These are phyloP conservation scores for Daldinia sp. DNA, from an alignment of 2,329 filamentous ascomycete genomes.

Conservation along the genomic window DNA sequence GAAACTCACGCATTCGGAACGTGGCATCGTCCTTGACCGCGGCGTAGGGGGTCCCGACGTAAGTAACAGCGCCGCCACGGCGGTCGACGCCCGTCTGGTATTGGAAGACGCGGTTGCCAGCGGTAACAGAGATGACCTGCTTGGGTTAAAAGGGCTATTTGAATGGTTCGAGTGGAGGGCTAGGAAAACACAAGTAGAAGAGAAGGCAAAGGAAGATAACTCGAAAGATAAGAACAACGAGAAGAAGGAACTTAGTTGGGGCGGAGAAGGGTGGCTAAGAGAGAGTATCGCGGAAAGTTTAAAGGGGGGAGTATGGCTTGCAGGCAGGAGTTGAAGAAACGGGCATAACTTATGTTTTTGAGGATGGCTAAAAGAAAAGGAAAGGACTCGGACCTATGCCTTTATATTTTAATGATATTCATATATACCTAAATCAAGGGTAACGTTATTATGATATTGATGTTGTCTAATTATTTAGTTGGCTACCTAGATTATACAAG, in stretches of 20 bases:
- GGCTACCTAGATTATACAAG: background rate
- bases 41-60: slow-evolving; percentile 62
- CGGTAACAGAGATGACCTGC: slow-evolving; percentile 53
- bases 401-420: background rate
- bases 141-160: slow-evolving; percentile 66
- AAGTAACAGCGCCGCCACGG: slow-evolving; percentile 56
- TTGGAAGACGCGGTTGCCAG: slow-evolving; percentile 64
- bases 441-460: background rate
- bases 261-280: slow-evolving; percentile 65
- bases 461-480: background rate
- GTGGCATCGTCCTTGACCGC: slow-evolving; percentile 69
- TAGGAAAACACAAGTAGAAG: slow-evolving; percentile 44
- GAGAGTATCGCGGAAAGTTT: slow-evolving; percentile 67
- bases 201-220: slow-evolving; percentile 41
- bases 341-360: slow-evolving; percentile 8
- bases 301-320: slow-evolving; percentile 68
- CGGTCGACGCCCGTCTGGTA: slow-evolving; percentile 78
- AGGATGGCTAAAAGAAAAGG: background rate
- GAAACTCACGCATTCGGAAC: slow-evolving; percentile 73
- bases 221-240: slow-evolving; percentile 32
- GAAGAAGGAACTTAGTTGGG: slow-evolving; percentile 44
- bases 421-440: background rate
- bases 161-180: slow-evolving; percentile 66
- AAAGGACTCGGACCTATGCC: background rate
- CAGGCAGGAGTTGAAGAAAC: slow-evolving; percentile 50